Conservation (phyloP, 176 grass and related monocot species). For the Avena insularis region DNA sequence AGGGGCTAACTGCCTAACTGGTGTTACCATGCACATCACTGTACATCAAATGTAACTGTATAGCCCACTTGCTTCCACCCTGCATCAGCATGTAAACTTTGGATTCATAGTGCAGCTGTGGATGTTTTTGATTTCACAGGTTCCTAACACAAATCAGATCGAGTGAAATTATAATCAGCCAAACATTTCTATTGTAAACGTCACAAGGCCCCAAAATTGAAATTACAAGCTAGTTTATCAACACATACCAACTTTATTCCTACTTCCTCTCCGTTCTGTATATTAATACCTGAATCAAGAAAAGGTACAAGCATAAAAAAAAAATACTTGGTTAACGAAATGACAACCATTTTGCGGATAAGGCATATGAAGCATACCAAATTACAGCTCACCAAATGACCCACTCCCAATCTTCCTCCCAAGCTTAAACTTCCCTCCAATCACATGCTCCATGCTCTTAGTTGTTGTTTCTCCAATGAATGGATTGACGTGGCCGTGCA, state of each 20-base stretch:
- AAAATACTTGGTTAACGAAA: background rate
- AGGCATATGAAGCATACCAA: slow-evolving; percentile 53
- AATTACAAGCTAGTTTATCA: background rate
- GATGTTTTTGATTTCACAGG: slow-evolving; percentile 83
- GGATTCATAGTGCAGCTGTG: slow-evolving; percentile 91
- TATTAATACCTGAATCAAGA: slow-evolving; percentile 66
- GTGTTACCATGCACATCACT: slow-evolving; percentile 13
- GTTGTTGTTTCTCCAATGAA: background rate
- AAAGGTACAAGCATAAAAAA: background rate
- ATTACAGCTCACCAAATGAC: slow-evolving; percentile 83
- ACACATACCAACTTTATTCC: slow-evolving; percentile 80
- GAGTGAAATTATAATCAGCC: slow-evolving; percentile 4
- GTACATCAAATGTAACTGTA: background rate
- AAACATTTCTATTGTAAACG: background rate
- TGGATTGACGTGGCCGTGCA: background rate
- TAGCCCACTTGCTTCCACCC: slow-evolving; percentile 77
- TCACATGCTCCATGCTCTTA: slow-evolving; percentile 63
- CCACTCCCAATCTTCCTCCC: slow-evolving; percentile 88
- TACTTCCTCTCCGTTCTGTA: slow-evolving; percentile 90
- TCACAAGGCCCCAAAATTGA: background rate
- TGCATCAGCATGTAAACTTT: slow-evolving; percentile 95
- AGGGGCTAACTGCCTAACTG: slow-evolving; percentile 4
- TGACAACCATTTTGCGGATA: background rate
- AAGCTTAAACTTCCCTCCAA: slow-evolving; percentile 83
- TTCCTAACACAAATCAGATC: slow-evolving; percentile 64